Base-by-base conservation (phyloP, 371 early-diverging fungal genomes). In the Mortierella sp. region DNA sequence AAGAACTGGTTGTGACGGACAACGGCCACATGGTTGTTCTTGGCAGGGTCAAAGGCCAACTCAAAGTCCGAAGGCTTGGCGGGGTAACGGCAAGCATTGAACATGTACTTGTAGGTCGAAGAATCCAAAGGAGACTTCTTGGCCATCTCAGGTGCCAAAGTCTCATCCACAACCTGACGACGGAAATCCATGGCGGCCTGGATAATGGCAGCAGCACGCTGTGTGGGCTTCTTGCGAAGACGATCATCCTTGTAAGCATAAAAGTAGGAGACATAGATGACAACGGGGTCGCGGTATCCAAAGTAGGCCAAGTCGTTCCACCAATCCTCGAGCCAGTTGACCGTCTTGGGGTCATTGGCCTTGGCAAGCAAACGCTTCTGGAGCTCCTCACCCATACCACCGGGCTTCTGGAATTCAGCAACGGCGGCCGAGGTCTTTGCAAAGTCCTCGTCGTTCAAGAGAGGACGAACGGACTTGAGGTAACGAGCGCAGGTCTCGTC, bases 241-340 rank as follows among this genome's bases (percentile, higher is more conserved):
- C 89, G 90, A 74, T 95, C 96, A 71, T 95, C 93, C 85, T 91
- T 92, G 85, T 90, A 93, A 62, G 90, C 87, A 64, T 84, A 95
- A 69, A 95, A 96, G 83, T 94, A 97, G 71, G 88, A 90, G 53
- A 95, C 96, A 81, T 93, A 91, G 66, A 95, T 86, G 26, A 96
- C 95, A 26, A 97, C 92, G 12, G 98, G 96, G 68, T 98, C 99
- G 68, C 99, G 92, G 86, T 97, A 98, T 16, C 91, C 93, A 87
- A 96, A 91, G 83, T 98, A 98, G 62, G 95, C 94, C 60, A 90
- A 84, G 62, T 96, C 95, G 80, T 93, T 92, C 99, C 99, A 96
- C 98, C 97, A 97, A 68, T 96, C 95, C 80, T 94, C 94, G 72
- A 98, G 87, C 98, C 97, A 96, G 87, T 94, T 94, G 62, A 86